phyloP scores from a whole-genome alignment of 2,329 filamentous ascomycete species.

The Cercospora sojina region DNA sequence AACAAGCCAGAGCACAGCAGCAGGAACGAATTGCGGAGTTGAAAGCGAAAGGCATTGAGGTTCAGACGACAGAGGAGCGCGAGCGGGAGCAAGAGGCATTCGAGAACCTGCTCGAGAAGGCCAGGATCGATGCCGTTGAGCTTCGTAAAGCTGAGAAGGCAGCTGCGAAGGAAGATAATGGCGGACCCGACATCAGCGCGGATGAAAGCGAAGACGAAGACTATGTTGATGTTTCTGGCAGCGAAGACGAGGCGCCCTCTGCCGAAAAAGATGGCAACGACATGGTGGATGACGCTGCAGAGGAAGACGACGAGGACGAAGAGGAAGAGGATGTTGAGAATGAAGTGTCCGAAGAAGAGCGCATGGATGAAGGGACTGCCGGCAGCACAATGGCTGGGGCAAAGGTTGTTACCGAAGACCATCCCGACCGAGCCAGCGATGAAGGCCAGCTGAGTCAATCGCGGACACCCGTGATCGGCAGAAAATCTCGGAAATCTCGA shows the following conservation, averaged over 20 bases:
- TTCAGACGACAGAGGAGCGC: slow-evolving; percentile 84
- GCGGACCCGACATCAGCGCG: slow-evolving; percentile 49
- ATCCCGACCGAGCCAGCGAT: background rate
- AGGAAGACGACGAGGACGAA: slow-evolving; percentile 34
- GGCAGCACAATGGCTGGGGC: slow-evolving; percentile 34
- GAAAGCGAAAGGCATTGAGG: slow-evolving; percentile 72
- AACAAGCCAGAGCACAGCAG: slow-evolving; percentile 76
- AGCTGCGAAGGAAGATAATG: slow-evolving; percentile 64
- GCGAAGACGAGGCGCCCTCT: slow-evolving; percentile 20
- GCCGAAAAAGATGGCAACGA: slow-evolving; percentile 15
- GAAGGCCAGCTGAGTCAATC: slow-evolving; percentile 3
- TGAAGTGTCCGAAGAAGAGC: slow-evolving; percentile 24
- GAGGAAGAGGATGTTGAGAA: slow-evolving; percentile 32
- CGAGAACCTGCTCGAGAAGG: slow-evolving; percentile 84
- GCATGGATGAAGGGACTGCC: slow-evolving; percentile 17
- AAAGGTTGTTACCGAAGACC: slow-evolving; percentile 26
- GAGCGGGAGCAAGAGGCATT: slow-evolving; percentile 78
- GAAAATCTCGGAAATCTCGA: slow-evolving; percentile 34
- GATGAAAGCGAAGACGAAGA: slow-evolving; percentile 58
- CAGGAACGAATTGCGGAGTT: slow-evolving; percentile 75
- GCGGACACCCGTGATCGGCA: slow-evolving; percentile 19
- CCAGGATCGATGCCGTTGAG: slow-evolving; percentile 74
- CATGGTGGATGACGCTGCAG: slow-evolving; percentile 22
- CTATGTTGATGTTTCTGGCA: slow-evolving; percentile 31
- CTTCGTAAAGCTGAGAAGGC: slow-evolving; percentile 76